These are phyloP conservation scores for Tylopilus sp. DNA, from an alignment of 768 basidiomycete genomes.

Conservation along the genomic window DNA sequence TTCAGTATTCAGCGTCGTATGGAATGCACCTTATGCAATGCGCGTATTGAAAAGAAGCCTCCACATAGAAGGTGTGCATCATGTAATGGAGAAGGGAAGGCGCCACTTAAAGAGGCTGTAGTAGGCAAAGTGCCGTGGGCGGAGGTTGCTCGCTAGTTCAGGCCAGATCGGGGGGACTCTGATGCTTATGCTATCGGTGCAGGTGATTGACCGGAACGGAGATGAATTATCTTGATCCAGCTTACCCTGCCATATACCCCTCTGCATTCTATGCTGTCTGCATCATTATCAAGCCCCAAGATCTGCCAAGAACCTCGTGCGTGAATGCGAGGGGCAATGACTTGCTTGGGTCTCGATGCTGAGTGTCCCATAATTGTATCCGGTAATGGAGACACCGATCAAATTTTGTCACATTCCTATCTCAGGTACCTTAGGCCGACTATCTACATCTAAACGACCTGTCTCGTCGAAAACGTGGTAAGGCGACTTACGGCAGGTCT, in stretches of 20 bases:
- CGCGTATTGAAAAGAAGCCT: background rate
- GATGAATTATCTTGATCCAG: background rate
- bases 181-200: background rate
- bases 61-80: background rate
- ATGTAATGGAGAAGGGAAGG: background rate
- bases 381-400: background rate
- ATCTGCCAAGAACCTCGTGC: background rate
- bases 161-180: background rate
- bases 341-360: background rate
- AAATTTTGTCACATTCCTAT: background rate
- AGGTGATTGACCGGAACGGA: background rate
- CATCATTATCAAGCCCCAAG: background rate
- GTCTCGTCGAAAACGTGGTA: background rate
- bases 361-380: background rate
- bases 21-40: too few species aligned
- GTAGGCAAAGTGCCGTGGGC: background rate
- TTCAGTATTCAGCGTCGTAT: background rate
- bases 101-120: background rate
- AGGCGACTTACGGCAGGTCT: constrained; percentile 5
- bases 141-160: background rate
- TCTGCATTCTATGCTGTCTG: background rate
- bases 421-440: background rate
- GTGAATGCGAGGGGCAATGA: background rate
- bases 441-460: background rate
- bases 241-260: background rate